Percentiles rank a stretch among this genome's conserved stretches.
Conservation (phyloP, 768 basidiomycete genomes). For the Amanita inopinata region DNA sequence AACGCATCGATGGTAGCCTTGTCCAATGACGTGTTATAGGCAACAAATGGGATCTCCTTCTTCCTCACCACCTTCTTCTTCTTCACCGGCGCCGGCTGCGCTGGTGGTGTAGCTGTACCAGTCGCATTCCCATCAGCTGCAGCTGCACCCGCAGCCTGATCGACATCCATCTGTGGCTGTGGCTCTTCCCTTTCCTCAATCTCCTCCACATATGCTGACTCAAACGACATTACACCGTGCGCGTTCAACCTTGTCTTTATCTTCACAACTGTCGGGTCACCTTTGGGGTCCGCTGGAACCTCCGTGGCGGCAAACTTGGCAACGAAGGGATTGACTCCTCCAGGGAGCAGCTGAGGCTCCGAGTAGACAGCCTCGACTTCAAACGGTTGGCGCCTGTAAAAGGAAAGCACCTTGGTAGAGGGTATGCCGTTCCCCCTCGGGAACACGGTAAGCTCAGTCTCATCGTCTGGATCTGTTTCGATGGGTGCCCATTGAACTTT, state of each 20-base stretch:
- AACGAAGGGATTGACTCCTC: slow-evolving; percentile 78
- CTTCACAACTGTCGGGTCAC: slow-evolving; percentile 76
- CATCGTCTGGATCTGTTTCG: slow-evolving; percentile 72
- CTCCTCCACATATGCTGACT: slow-evolving; percentile 79
- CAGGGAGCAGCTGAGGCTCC: slow-evolving; percentile 62
- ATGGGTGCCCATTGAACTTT: slow-evolving; percentile 80
- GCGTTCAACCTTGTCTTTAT: slow-evolving; percentile 84
- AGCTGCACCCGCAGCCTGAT: slow-evolving; percentile 20
- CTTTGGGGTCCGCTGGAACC: slow-evolving; percentile 58
- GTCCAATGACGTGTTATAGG: slow-evolving; percentile 57
- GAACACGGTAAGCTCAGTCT: slow-evolving; percentile 89
- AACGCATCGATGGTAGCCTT: slow-evolving; percentile 48
- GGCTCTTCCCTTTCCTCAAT: slow-evolving; percentile 67
- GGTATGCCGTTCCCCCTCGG: slow-evolving; percentile 77
- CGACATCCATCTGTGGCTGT: slow-evolving; percentile 3
- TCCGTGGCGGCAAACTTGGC: slow-evolving; percentile 74
- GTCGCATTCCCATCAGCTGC: too few relatives aligned
- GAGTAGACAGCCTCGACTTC: slow-evolving; percentile 82
- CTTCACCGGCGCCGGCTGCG: slow-evolving; percentile 51
- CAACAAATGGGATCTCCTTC: slow-evolving; percentile 68
- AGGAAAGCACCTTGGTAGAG: slow-evolving; percentile 91
- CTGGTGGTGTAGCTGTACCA: slow-evolving; percentile 29
- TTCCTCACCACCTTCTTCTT: slow-evolving; percentile 85
- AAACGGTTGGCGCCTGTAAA: slow-evolving; percentile 85
- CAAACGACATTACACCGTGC: slow-evolving; percentile 83